A percentile compares a stretch with the other conserved stretches of the same genome.
Evolutionary conservation across 2,329 filamentous ascomycete species (phyloP).

Genomic region (Trichoderma sp.): DNA sequence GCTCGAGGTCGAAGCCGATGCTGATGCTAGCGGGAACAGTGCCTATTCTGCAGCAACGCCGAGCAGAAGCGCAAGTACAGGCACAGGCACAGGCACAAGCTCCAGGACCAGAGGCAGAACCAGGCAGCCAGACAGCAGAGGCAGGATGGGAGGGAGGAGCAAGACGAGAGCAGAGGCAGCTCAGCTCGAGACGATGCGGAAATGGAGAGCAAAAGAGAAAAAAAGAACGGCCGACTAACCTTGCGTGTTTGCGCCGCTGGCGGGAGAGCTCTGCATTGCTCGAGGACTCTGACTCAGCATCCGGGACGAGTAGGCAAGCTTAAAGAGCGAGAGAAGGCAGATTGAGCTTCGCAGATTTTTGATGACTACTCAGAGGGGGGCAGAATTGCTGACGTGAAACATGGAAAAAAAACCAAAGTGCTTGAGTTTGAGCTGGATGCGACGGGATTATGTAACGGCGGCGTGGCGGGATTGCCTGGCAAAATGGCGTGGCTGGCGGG

Average conservation of each 20-base stretch:
- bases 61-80: not conserved
- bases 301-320: not conserved
- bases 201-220: not conserved
- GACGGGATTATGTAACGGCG: conserved; percentile 21
- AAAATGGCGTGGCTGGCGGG: conserved; percentile 21
- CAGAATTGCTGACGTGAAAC: conserved; percentile 20
- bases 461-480: conserved; percentile 11
- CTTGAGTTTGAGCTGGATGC: conserved; percentile 8
- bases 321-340: conserved; percentile 1
- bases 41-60: not conserved
- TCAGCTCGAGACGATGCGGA: not conserved
- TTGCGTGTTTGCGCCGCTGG: conserved; percentile 22
- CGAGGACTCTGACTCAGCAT: conserved; percentile 22
- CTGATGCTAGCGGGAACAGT: not conserved
- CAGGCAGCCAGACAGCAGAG: not conserved
- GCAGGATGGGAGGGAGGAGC: not conserved
- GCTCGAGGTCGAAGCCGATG: not conserved
- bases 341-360: conserved; percentile 9
- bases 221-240: conserved; percentile 14
- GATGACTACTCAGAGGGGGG: conserved; percentile 19
- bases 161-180: not conserved
- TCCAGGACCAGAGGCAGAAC: not conserved
- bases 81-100: not conserved
- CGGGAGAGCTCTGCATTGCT: conserved; percentile 22
- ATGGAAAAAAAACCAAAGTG: conserved; percentile 6